Evolutionary conservation across 2,329 filamentous ascomycete species (phyloP).

Genomic region (Cladophialophora exuberans): DNA sequence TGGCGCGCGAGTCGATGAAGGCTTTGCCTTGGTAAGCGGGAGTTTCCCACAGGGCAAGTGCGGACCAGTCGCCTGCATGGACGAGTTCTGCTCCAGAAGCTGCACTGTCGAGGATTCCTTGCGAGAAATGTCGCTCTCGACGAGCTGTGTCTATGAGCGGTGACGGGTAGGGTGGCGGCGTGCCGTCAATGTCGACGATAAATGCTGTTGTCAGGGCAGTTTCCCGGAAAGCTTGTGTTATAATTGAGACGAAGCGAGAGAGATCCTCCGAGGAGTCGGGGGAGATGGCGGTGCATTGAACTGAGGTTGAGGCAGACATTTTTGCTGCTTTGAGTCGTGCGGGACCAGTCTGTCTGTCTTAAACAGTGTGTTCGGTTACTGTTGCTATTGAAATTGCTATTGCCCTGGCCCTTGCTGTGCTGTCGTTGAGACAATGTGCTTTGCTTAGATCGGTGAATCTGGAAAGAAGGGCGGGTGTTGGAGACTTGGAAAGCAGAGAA

Average conservation of each 20-base stretch:
- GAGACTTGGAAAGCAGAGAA: no score
- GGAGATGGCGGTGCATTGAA: constrained; percentile 18
- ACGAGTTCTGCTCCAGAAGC: constrained; percentile 28
- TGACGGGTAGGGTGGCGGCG: constrained; percentile 27
- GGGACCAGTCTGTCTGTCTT: neutral
- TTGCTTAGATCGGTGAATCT: no score
- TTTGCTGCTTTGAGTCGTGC: neutral
- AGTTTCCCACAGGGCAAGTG: constrained; percentile 30
- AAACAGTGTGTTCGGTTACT: no score
- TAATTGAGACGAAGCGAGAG: constrained; percentile 26
- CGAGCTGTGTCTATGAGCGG: constrained; percentile 21
- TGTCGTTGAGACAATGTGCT: no score
- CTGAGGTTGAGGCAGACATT: neutral
- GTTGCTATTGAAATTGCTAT: no score
- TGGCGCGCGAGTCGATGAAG: constrained; percentile 27
- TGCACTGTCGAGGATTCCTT: constrained; percentile 27
- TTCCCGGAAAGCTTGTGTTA: constrained; percentile 25
- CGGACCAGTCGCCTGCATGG: constrained; percentile 31
- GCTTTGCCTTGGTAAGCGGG: constrained; percentile 25
- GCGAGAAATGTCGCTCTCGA: constrained; percentile 25
- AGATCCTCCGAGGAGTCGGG: constrained; percentile 16
- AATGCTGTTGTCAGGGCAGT: constrained; percentile 27
- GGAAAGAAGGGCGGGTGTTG: no score
- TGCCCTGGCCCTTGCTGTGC: no score
- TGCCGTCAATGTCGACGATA: constrained; percentile 30